Conservation (phyloP, 1,284 basidiomycete species). For the Rhodotorula sp. region DNA sequence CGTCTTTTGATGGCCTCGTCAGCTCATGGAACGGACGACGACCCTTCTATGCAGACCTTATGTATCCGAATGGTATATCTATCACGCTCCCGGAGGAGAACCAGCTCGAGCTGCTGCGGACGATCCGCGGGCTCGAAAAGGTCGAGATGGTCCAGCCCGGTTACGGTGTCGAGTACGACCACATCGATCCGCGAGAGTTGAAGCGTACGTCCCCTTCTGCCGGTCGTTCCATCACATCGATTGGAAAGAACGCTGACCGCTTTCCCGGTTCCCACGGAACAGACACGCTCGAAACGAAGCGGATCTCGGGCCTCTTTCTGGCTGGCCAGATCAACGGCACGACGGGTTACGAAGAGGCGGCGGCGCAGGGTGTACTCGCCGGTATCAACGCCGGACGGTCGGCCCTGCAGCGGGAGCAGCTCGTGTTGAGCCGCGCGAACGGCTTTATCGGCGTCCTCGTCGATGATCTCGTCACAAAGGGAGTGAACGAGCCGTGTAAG, state of each 20-base stretch:
- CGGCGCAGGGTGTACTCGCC: constrained; percentile 77
- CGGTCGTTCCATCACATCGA: too few species aligned
- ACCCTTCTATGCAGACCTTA: constrained; percentile 57
- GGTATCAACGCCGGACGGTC: constrained; percentile 81
- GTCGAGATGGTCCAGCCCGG: constrained; percentile 77
- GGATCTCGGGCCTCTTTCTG: constrained; percentile 75
- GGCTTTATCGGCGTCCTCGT: constrained; percentile 85
- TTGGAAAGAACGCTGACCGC: constrained; percentile 45
- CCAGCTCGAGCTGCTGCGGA: constrained; percentile 74
- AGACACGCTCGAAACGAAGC: constrained; percentile 82
- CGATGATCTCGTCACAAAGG: constrained; percentile 81
- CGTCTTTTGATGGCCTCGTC: not conserved
- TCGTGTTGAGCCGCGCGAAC: constrained; percentile 73
- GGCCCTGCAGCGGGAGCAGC: constrained; percentile 58
- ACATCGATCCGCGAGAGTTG: constrained; percentile 81
- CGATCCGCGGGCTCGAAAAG: constrained; percentile 77
- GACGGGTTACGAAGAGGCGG: constrained; percentile 89
- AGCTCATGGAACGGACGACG: not conserved
- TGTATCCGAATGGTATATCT: constrained; percentile 86
- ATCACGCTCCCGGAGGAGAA: constrained; percentile 79
- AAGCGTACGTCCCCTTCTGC: constrained; percentile 52
- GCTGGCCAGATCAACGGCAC: constrained; percentile 86
- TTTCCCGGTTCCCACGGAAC: constrained; percentile 42
- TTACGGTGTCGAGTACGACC: constrained; percentile 90
- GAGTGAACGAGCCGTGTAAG: constrained; percentile 75